Conservation (phyloP, 495 filamentous ascomycete species). For the Talaromyces wortmannii region DNA sequence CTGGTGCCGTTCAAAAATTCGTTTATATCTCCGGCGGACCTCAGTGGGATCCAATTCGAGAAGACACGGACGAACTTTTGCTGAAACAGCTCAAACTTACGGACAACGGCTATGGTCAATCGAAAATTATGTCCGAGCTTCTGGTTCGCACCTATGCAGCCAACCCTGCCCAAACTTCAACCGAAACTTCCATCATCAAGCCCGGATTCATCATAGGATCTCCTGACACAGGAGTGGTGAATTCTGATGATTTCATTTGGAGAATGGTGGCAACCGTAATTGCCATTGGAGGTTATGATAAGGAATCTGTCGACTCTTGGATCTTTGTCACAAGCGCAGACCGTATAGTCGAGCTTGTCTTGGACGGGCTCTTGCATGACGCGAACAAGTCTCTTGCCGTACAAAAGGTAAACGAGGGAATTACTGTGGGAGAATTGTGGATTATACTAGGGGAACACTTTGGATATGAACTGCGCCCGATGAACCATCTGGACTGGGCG, state of each 20-base stretch:
- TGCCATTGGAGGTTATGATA: conserved; percentile 14
- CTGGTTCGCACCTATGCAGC: conserved; percentile 19
- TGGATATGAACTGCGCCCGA: conserved; percentile 9
- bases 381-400: conserved; percentile 9
- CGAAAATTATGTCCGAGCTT: conserved; percentile 24
- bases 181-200: conserved; percentile 18
- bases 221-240: conserved; percentile 11
- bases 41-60: conserved; percentile 1
- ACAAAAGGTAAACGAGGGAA: conserved; percentile 14
- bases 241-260: conserved; percentile 28
- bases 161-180: conserved; percentile 18
- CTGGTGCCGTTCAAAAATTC: conserved; percentile 4
- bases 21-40: conserved; percentile 15
- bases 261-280: conserved; percentile 16
- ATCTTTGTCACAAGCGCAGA: conserved; percentile 17
- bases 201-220: conserved; percentile 17
- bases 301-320: conserved; percentile 11
- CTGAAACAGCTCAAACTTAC: not conserved
- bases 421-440: conserved; percentile 17
- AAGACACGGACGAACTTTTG: conserved; percentile 16
- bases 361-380: conserved; percentile 2
- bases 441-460: conserved; percentile 10
- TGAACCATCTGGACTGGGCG: not conserved
- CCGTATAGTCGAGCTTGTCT: conserved; percentile 12
- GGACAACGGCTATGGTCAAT: conserved; percentile 22